Evolutionary conservation across 768 basidiomycete species (phyloP), one percentile per base, ranked within the genome.

Genomic region (Phylloporus sp.): DNA sequence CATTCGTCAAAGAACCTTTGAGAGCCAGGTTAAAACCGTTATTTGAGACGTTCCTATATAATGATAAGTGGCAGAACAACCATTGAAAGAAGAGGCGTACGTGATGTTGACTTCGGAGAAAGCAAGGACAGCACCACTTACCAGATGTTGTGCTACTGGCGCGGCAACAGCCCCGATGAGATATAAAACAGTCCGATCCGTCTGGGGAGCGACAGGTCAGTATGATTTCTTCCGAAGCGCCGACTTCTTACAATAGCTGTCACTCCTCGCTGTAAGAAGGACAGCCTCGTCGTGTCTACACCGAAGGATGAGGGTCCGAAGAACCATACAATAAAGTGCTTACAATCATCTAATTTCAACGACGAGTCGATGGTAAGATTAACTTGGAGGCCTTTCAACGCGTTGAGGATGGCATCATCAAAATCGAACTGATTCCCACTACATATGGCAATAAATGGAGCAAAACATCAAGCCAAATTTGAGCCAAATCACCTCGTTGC

Each of bases 81-180:
- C 53, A 32, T 49, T 34, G 18, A 18, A 2, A 22, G 29, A n/a
- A 2, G 8, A 20, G 22, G 47, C 73, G 4, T 61, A 79, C 78
- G 76, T 80, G 58, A 88, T 83, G 49, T 81, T 79, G 3, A 81
- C 86, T 40, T 73, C 70, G 27, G 61, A 73, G 63, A 87, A 88
- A 8, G 72, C 69, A 44, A 88, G 62, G 6, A 72, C 55, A 1
- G 86, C 74, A 18, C 72, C 73, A 42, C 82, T 76, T 23, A 88
- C 85, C 15, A 89, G 74, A 57, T 75, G 71, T 65, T 87, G 86
- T 3, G 82, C 78, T 26, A 84, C 70, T 13, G 86, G 84, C 16
- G 76, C 81, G 36, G 85, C 82, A 27, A 88, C 83, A 4, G 80
- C 84, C n/a, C 85, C 84, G 35, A 88, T 82, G 45, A 88, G 73